These are phyloP conservation scores for Novakomyces olei DNA, from an alignment of 805 yeast genomes.

Conservation along the genomic window DNA sequence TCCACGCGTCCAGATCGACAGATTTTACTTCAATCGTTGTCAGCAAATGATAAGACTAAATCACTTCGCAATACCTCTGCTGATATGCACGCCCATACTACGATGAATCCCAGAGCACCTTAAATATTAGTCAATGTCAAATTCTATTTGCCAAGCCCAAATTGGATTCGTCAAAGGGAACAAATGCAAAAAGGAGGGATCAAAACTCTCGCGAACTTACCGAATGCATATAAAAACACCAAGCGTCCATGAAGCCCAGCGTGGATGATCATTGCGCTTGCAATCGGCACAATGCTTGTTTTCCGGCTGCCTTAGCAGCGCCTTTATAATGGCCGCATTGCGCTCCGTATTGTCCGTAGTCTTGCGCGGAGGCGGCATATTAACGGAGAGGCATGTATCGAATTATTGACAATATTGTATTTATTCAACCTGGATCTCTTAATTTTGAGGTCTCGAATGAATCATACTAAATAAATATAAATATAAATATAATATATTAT, in stretches of 20 bases:
- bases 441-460: too few species aligned
- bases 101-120: constrained; percentile 92
- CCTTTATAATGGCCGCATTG: constrained; percentile 50
- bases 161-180: not conserved
- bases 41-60: not conserved
- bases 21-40: constrained; percentile 42
- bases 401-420: too few species aligned
- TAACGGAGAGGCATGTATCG: too few species aligned
- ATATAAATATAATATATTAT: too few species aligned
- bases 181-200: not conserved
- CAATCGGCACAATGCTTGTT: constrained; percentile 82
- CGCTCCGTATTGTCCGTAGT: constrained; percentile 19
- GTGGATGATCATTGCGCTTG: constrained; percentile 68
- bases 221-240: constrained; percentile 78
- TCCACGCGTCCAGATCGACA: constrained; percentile 90
- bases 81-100: constrained; percentile 85
- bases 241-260: constrained; percentile 95
- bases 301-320: constrained; percentile 50
- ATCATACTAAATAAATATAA: too few species aligned
- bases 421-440: too few species aligned
- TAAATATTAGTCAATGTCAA: not conserved
- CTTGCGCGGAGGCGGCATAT: not conserved
- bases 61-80: constrained; percentile 23
- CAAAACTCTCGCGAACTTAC: constrained; percentile 5
- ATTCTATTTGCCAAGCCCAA: not conserved